phyloP scores from a whole-genome alignment of 257 asterid genomes.

The Primulina tabacum region DNA sequence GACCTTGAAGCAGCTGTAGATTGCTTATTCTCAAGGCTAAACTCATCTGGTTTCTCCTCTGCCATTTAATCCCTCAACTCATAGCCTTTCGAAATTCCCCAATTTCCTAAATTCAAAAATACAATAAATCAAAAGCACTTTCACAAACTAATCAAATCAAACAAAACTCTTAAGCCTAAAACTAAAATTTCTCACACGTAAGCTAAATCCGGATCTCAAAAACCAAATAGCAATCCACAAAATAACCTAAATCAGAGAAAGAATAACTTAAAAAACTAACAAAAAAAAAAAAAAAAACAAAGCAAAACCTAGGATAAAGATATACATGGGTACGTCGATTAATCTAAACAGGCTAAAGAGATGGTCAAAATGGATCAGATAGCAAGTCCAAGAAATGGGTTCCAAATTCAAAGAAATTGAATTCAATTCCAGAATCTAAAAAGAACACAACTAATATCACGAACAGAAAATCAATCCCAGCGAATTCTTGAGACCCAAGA shows the following conservation, averaged over 20 bases:
- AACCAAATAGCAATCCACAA: neutral
- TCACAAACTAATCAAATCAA: neutral
- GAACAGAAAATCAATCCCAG: no score
- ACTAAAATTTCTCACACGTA: neutral
- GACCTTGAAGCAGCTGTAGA: constrained; percentile 74
- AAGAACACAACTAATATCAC: no score
- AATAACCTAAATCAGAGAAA: no score
- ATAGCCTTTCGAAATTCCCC: constrained; percentile 36
- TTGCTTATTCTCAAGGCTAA: constrained; percentile 64
- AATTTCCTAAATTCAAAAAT: constrained; percentile 10
- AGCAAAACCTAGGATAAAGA: neutral
- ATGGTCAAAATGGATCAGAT: no score
- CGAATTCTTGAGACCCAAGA: no score
- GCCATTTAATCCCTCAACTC: constrained; percentile 52
- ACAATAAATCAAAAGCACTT: neutral
- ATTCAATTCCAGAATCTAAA: no score
- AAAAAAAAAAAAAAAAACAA: no score
- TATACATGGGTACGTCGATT: no score
- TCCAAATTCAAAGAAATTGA: no score
- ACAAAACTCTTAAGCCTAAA: neutral
- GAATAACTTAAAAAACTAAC: no score
- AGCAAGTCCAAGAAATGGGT: no score
- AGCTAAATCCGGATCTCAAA: neutral
- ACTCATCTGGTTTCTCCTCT: constrained; percentile 55
- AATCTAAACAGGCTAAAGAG: no score